Evolutionary conservation across 2,329 filamentous ascomycete genomes (phyloP).

Genomic region (Ceratocystis harringtonii): DNA sequence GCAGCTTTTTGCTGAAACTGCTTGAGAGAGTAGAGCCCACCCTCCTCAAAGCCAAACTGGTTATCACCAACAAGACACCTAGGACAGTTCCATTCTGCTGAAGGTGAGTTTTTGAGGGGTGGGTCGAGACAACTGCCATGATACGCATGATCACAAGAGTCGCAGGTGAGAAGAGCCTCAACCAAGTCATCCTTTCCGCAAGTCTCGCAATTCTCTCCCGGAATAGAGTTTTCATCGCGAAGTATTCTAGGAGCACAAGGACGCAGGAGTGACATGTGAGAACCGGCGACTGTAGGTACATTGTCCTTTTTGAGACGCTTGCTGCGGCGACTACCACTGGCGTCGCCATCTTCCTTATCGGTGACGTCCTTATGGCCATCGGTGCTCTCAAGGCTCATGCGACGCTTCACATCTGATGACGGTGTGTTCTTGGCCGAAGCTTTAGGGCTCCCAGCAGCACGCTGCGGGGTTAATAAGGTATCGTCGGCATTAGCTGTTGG

Average conservation of each 20-base stretch:
- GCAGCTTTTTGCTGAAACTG: constrained; percentile 94
- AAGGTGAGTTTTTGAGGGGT: constrained; percentile 59
- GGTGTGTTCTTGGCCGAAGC: constrained; percentile 49
- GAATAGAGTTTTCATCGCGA: constrained; percentile 35
- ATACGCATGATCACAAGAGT: constrained; percentile 79
- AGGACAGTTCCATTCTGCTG: constrained; percentile 90
- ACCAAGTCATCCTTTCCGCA: constrained; percentile 68
- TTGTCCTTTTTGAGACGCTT: constrained; percentile 77
- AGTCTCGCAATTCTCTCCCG: constrained; percentile 60
- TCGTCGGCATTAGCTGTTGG: constrained; percentile 5
- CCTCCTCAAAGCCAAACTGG: constrained; percentile 95
- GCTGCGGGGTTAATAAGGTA: constrained; percentile 21
- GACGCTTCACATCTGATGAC: constrained; percentile 54
- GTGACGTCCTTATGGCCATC: constrained; percentile 35
- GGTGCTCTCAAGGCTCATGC: constrained; percentile 46
- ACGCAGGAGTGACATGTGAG: constrained; percentile 89
- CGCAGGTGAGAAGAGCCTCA: constrained; percentile 61
- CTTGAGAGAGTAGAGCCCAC: constrained; percentile 83
- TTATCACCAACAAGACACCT: constrained; percentile 90
- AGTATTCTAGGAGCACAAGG: constrained; percentile 57
- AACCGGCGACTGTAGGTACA: constrained; percentile 79
- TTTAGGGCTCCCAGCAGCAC: constrained; percentile 46
- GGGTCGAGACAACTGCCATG: constrained; percentile 84
- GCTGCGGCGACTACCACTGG: constrained; percentile 58
- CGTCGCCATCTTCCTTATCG: constrained; percentile 44